Evolutionary conservation across 108 stramenopile genomes (phyloP), one percentile per base, ranked within the genome.

Genomic region (Thalassiosira profunda): DNA sequence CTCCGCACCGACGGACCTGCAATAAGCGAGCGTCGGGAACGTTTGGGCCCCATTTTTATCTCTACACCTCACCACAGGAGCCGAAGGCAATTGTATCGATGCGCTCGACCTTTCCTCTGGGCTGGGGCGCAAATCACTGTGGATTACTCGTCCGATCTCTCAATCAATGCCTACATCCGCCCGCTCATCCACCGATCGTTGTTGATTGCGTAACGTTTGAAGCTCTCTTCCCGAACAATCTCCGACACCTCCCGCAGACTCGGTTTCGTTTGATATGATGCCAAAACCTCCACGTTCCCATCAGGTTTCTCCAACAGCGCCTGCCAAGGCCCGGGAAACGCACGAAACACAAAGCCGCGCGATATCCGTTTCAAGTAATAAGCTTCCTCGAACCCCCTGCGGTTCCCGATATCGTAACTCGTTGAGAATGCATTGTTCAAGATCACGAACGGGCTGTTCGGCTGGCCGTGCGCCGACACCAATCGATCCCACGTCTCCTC

Each of bases 121-220:
- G n/a, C n/a, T n/a, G n/a, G n/a, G n/a, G n/a, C n/a, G n/a, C n/a
- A n/a, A n/a, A n/a, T n/a, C n/a, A n/a, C n/a, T n/a, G n/a, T n/a
- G n/a, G n/a, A n/a, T n/a, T n/a, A n/a, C n/a, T n/a, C n/a, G n/a
- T n/a, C n/a, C n/a, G n/a, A n/a, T n/a, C n/a, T n/a, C n/a, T n/a
- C n/a, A n/a, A n/a, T 45, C 44, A 7, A 15, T 12, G 15, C 20
- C 43, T 76, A 83, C 65, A 82, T 55, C 23, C 82, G 60, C 47
- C 82, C 82, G 41, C 75, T 63, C 70, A 86, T 83, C 93, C 93
- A 96, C 15, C 95, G 86, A 80, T 96, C 95, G 56, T 96, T 96
- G 70, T 75, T 82, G 46, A 96, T 87, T 21, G 91, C 95, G 72
- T 89, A 96, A 28, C 89, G 57, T 66, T 88, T 84, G 84, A 96